A percentile compares a stretch with the other conserved stretches of the same genome.
phyloP scores from a whole-genome alignment of 164 flowering plant genomes.

The Kingdonia uniflora region DNA sequence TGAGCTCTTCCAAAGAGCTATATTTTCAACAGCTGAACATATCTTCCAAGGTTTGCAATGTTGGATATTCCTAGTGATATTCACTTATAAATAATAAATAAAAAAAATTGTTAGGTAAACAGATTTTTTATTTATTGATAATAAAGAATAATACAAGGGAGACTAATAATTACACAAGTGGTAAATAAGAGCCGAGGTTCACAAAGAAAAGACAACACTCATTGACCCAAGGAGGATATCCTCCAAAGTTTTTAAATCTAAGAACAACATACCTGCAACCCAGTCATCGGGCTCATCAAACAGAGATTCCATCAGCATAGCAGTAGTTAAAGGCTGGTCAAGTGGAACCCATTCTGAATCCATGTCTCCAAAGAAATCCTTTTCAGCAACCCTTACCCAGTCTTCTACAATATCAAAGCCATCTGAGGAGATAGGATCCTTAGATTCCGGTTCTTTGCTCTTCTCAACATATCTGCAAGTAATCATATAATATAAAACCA shows the following conservation, averaged over 20 bases:
- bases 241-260: background rate
- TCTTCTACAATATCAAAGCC: constrained; percentile 28
- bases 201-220: too few species aligned
- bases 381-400: constrained; percentile 46
- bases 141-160: too few species aligned
- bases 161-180: too few species aligned
- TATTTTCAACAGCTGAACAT: background rate
- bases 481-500: constrained; percentile 2
- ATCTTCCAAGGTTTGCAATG: background rate
- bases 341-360: constrained; percentile 46
- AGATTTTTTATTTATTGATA: too few species aligned
- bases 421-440: constrained; percentile 53
- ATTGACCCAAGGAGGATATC: background rate
- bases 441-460: constrained; percentile 21
- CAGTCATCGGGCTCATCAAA: constrained; percentile 36
- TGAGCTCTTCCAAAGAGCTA: background rate
- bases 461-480: constrained; percentile 19
- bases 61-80: too few species aligned
- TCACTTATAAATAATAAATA: too few species aligned
- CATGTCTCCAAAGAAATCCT: constrained; percentile 26
- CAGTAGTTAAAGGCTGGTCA: constrained; percentile 30
- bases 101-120: too few species aligned
- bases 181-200: too few species aligned
- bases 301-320: constrained; percentile 21
- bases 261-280: constrained; percentile 32